Percentiles rank a stretch among this genome's conserved stretches.
phyloP scores from a whole-genome alignment of 257 asterid species.

The Solanum bulbocastanum region DNA sequence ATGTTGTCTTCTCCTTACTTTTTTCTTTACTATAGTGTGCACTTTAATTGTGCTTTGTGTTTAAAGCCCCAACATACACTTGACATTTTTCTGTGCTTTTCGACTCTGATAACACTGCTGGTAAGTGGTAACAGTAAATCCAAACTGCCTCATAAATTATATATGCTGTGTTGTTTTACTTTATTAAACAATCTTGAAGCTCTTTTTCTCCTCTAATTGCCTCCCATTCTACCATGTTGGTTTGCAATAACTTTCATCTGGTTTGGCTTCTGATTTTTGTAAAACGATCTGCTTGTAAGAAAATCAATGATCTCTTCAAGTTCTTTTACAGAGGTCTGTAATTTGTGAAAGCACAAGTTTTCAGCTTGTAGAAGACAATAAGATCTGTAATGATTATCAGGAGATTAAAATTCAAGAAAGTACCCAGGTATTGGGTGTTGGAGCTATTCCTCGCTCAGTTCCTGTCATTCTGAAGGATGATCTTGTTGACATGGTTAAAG shows the following conservation, averaged over 20 bases:
- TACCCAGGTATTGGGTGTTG: slow-evolving; percentile 93
- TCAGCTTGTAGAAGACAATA: slow-evolving; percentile 66
- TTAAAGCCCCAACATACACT: neutral
- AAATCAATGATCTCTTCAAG: neutral
- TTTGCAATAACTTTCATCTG: neutral
- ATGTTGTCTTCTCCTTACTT: neutral
- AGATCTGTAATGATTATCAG: slow-evolving; percentile 89
- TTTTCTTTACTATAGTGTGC: neutral
- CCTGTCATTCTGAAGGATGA: slow-evolving; percentile 91
- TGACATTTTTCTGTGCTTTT: neutral
- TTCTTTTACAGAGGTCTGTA: slow-evolving; percentile 14
- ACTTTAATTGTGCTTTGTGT: neutral
- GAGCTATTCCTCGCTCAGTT: slow-evolving; percentile 95
- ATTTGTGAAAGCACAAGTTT: slow-evolving; percentile 81
- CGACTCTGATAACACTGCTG: neutral
- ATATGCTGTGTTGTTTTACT: neutral
- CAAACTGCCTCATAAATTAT: neutral
- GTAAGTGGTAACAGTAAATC: neutral
- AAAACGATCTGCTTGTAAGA: neutral
- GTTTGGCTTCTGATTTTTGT: neutral
- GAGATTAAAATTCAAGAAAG: slow-evolving; percentile 96
- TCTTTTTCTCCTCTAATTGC: neutral
- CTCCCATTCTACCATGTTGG: neutral
- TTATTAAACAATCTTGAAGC: neutral
- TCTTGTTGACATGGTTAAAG: slow-evolving; percentile 92